Evolutionary conservation across 2,329 filamentous ascomycete genomes (phyloP).

Genomic region (Alternaria arborescens): DNA sequence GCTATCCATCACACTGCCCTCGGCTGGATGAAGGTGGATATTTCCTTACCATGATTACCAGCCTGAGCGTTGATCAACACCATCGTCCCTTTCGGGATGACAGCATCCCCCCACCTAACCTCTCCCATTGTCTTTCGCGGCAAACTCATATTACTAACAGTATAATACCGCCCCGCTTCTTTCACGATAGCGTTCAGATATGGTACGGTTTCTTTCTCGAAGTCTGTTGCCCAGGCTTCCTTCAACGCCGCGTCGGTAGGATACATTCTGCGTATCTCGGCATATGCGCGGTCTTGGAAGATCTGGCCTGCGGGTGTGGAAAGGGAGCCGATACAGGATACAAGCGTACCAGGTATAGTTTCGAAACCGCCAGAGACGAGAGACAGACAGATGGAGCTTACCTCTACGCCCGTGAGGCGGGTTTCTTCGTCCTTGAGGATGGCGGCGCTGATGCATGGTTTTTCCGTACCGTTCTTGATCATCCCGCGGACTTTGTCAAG

Average conservation of each 20-base stretch:
- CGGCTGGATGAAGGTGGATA: background rate
- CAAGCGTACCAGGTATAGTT: conserved; percentile 64
- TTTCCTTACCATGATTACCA: conserved; percentile 59
- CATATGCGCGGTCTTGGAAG: conserved; percentile 63
- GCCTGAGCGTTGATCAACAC: conserved; percentile 65
- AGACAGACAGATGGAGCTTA: conserved; percentile 62
- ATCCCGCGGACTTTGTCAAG: conserved; percentile 61
- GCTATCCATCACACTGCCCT: conserved; percentile 50
- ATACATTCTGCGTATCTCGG: conserved; percentile 61
- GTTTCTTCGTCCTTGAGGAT: conserved; percentile 65
- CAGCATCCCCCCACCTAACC: conserved; percentile 61
- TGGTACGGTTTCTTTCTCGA: conserved; percentile 59
- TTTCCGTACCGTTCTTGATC: conserved; percentile 62
- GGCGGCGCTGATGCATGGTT: conserved; percentile 63
- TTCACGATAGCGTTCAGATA: conserved; percentile 61
- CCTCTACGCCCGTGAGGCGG: conserved; percentile 62
- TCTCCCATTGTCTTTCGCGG: conserved; percentile 62
- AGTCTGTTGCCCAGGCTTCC: conserved; percentile 58
- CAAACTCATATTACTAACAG: conserved; percentile 61
- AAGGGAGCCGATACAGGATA: conserved; percentile 61
- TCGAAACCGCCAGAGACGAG: conserved; percentile 65
- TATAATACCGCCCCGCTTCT: conserved; percentile 63
- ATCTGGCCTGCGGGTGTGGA: conserved; percentile 59
- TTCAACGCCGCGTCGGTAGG: conserved; percentile 48
- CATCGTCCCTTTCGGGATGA: conserved; percentile 63